Base-by-base conservation (phyloP, 164 flowering plant species). In the Stephania cephalantha region DNA sequence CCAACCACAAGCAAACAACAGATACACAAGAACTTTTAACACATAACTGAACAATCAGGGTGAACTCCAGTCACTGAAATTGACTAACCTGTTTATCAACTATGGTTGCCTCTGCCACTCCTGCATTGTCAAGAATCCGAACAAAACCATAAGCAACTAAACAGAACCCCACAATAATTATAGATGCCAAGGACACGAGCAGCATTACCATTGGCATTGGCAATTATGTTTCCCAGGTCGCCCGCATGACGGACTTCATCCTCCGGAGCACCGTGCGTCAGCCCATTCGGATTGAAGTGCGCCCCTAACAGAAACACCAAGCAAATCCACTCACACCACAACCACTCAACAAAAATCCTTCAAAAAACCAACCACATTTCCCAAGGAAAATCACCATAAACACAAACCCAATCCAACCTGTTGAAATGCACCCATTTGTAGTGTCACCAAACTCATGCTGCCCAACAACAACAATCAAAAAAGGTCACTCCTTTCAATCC, bases 201-300 rank as follows among this genome's bases (percentile, higher is more conserved):
- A n/a, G 30, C 42, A 15, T 74, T 88, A 92, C 97, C 98, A 75
- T 92, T 90, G 35, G 94, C 87, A 78, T 90, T 89, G 50, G 98
- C 98, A 82, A 89, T 77, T 84, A 92, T 92, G 98, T 94, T 94
- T 91, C 97, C 97, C 97, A 92, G 97, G 95, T 94, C 97, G 81
- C 98, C 98, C 95, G 97, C 97, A 89, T 95, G 98, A 68, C 98
- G 94, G 84, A 88, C 67, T 84, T 91, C 88, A 78, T 95, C 97
- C 64, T 82, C 90, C 78, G 95, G 98, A 89, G 97, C 97, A 77
- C 98, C 98, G 79, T 95, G 97, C 72, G 97, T 93, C 91, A 88
- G 0, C 0, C 81, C 83, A 50, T 89, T 88, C 5, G 97, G 98
- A 76, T 92, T 94, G 74, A 94, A 94, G 82, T 94, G 98, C 77